Evolutionary conservation across 2,329 filamentous ascomycete genomes (phyloP), one percentile per base, ranked within the genome.

Genomic region (Aspergillus sp.): DNA sequence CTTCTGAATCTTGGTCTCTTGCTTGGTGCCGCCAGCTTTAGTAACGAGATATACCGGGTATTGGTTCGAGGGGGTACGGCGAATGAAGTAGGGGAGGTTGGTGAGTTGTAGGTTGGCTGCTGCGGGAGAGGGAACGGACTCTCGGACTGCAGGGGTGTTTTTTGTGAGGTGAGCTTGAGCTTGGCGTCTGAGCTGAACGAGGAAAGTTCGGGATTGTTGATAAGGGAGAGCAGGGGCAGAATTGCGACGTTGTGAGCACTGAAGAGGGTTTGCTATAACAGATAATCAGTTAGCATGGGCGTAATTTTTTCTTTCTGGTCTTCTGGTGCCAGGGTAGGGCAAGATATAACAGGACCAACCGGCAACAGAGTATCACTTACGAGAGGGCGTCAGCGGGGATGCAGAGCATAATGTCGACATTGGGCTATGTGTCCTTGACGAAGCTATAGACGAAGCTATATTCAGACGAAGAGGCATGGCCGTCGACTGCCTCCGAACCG

Each of bases 21-120:
- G 80, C 61, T 82, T 75, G 54, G 86, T 93, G 9, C 88, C 87
- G 44, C 88, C 88, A 8, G 81, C 76, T 71, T 87, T 90, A 53
- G 70, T 73, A 54, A 81, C 74, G 10, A 82, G 74, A 70, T 97
- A 98, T 40, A 97, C 78, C 27, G 88, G 82, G 2, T 93, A 72
- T 54, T 88, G 81, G 42, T 81, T 79, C 34, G 79, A 83, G 1
- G 75, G 71, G 3, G 88, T 91, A 51, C 88, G 83, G 44, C 74
- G 74, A 53, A 97, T 77, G 58, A 82, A 77, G 73, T 89, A 95
- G 7, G 80, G 77, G 29, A 80, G 65, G 42, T 73, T 75, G 42
- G 65, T 69, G 46, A 67, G 68, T 44, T 62, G 62, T 47, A 65
- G 53, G 39, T 57, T 50, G 38, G 56, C 49, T 26, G 55, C 46